Conservation (phyloP, 208 protist species). For the Trypanosoma theileri region DNA sequence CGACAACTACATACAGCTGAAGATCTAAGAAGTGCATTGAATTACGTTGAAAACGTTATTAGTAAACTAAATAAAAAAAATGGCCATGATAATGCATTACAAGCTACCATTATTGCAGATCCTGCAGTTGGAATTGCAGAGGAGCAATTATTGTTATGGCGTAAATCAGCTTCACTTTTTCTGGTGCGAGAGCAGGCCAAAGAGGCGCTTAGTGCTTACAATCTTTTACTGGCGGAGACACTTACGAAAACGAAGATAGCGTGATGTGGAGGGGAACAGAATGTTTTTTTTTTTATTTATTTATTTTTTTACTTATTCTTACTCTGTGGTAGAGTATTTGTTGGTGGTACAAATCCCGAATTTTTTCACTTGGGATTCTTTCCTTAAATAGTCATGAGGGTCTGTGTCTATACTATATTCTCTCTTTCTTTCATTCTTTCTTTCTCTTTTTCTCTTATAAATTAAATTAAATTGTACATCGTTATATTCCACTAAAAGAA, state of each 20-base stretch:
- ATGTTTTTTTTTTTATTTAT: constrained; percentile 8
- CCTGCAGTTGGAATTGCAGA: constrained; percentile 43
- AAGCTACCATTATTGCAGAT: constrained; percentile 33
- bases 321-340: not conserved
- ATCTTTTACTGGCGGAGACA: constrained; percentile 64
- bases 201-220: constrained; percentile 63
- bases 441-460: too few species aligned
- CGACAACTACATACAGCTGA: constrained; percentile 65
- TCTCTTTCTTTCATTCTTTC: too few species aligned
- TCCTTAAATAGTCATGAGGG: too few species aligned
- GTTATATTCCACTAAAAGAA: too few species aligned
- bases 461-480: too few species aligned
- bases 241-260: constrained; percentile 43
- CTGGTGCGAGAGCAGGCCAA: constrained; percentile 63
- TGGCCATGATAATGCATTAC: constrained; percentile 17
- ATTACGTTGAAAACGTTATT: constrained; percentile 29
- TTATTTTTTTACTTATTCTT: constrained; percentile 10
- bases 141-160: constrained; percentile 64
- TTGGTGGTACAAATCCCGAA: too few species aligned
- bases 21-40: constrained; percentile 63
- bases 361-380: too few species aligned
- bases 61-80: constrained; percentile 19
- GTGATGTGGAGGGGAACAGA: not conserved
- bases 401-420: too few species aligned
- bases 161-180: constrained; percentile 47